Base-by-base conservation (phyloP, 208 protist genomes). In the Angomonas deanei region DNA sequence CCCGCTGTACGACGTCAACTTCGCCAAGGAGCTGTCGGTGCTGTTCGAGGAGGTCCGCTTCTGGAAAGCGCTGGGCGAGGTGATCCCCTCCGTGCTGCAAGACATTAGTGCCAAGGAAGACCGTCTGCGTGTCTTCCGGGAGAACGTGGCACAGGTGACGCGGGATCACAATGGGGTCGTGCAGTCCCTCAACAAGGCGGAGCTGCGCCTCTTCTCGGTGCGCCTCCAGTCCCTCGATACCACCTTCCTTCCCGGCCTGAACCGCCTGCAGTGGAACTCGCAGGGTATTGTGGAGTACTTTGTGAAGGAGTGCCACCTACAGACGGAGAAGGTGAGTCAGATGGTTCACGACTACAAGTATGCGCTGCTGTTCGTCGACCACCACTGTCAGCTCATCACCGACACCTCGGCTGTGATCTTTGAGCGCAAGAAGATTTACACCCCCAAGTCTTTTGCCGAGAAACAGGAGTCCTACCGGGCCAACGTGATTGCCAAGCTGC, bases 111-210 rank as follows among this genome's bases (percentile, higher is more conserved):
- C 69, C 26, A 84, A 93, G 39, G 84, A 95, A 64, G 97, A 98
- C 55, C 72, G 92, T 3, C 83, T 98, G 59, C 88, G 96, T 21
- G 66, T 97, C n/a, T 96, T 98, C 53, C 89, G 96, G 36, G 97
- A 98, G 76, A 97, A 97, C 72, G 95, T 99, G n/a, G 73, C 90
- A 6, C 59, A 98, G 17, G 94, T 96, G 24, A 95, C 97, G 6
- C 91, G 96, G 23, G 92, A 96, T 55, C 97, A 98, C 84, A 99
- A 99, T 81, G 64, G 78, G 31, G 96, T 98, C n/a, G 68, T 98
- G 23, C 38, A 79, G 28, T 88, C 84, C 17, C 80, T 99, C 28
- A 86, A 78, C 49, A 68, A 68, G 38, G 85, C 94, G 55, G 97
- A 99, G 78, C 80, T 89, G 38, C 86, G 81, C 17, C 91, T 99